Evolutionary conservation across 768 basidiomycete genomes (phyloP).

Genomic region (Neoboletus magnificus): DNA sequence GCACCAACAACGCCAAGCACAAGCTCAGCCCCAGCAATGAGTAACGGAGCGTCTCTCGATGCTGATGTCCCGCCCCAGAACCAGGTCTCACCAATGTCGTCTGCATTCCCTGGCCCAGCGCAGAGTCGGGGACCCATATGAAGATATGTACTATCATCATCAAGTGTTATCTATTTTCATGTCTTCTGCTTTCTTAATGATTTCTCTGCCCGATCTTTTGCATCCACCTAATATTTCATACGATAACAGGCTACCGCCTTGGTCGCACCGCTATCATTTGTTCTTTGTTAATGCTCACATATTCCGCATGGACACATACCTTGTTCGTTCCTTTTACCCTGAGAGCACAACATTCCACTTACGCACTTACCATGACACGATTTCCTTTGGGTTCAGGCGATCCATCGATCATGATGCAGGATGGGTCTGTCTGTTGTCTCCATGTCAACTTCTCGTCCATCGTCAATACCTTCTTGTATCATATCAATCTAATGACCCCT

Average conservation of each 20-base stretch:
- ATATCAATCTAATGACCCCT: slow-evolving; percentile 18
- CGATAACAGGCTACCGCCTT: slow-evolving; percentile 14
- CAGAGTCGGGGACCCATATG: slow-evolving; percentile 24
- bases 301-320: slow-evolving; percentile 16
- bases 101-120: slow-evolving; percentile 59
- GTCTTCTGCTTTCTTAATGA: slow-evolving; percentile 14
- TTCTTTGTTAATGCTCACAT: slow-evolving; percentile 29
- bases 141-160: slow-evolving; percentile 12
- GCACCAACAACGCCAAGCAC: slow-evolving; percentile 49
- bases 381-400: slow-evolving; percentile 13
- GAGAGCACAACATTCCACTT: slow-evolving; percentile 12
- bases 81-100: slow-evolving; percentile 75
- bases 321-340: slow-evolving; percentile 9
- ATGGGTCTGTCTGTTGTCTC: slow-evolving; percentile 13
- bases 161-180: slow-evolving; percentile 24
- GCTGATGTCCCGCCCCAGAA: slow-evolving; percentile 44
- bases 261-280: slow-evolving; percentile 25
- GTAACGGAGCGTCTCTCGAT: slow-evolving; percentile 29
- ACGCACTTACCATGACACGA: slow-evolving; percentile 14
- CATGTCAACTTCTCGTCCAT: slow-evolving; percentile 16
- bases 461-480: slow-evolving; percentile 21
- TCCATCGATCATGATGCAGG: slow-evolving; percentile 10
- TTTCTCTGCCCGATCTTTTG: slow-evolving; percentile 18
- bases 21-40: slow-evolving; percentile 37
- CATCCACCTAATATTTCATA: slow-evolving; percentile 23